phyloP scores from a whole-genome alignment of 345 rosid genomes.

The Erucastrum elatum region DNA sequence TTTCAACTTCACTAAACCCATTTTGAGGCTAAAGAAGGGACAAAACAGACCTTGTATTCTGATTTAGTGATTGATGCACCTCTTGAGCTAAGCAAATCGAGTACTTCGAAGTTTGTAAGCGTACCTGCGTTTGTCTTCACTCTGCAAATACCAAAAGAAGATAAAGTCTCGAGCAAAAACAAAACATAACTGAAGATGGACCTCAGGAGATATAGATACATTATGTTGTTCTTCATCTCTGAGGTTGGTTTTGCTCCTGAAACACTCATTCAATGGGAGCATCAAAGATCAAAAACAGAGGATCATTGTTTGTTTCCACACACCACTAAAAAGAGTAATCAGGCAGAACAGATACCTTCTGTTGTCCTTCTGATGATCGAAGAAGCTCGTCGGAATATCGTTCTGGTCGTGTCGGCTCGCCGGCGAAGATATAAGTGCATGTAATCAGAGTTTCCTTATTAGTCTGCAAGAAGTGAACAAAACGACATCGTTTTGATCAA shows the following conservation, averaged over 20 bases:
- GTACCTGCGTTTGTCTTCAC: constrained; percentile 66
- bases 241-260: neutral
- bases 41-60: constrained; percentile 53
- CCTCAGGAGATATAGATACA: constrained; percentile 6
- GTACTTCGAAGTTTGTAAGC: constrained; percentile 75
- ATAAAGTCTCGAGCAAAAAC: neutral
- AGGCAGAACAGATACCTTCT: no score
- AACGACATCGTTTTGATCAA: neutral
- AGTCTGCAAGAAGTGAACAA: neutral
- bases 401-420: constrained; percentile 1
- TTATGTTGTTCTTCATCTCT: constrained; percentile 22
- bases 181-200: neutral
- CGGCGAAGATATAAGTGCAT: neutral
- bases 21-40: neutral
- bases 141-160: constrained; percentile 45
- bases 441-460: neutral
- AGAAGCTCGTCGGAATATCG: neutral
- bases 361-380: neutral
- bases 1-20: neutral
- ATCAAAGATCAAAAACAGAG: neutral
- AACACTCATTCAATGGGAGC: neutral
- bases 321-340: neutral
- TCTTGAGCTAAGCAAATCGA: constrained; percentile 61
- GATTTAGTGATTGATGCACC: constrained; percentile 76
- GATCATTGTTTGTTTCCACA: neutral